Base-by-base conservation (phyloP, 495 filamentous ascomycete genomes). In the Peziza echinospora region DNA sequence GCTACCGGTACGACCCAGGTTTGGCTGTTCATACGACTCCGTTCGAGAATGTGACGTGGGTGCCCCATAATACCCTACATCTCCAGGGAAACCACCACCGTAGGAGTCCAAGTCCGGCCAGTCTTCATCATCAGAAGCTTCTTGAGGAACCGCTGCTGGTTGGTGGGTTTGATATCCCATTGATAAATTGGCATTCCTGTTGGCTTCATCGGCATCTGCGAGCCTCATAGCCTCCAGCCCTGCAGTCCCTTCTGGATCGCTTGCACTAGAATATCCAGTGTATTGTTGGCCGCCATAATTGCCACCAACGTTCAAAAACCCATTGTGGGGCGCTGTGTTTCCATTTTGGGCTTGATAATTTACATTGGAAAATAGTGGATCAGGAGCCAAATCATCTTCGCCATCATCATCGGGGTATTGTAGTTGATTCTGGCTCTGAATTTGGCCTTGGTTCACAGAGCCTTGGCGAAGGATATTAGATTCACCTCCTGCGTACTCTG, bases 181-280 rank as follows among this genome's bases (percentile, higher is more conserved):
- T 41, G 47, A 21, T 51, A 44, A n/a, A 46, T 51, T 24, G 53
- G 21, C 55, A 24, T 46, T 30, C 23, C 44, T 45, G 8, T 45
- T 47, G 19, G 51, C 56, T 41, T 93, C 84, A 56, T 93, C 76
- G 61, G 85, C 75, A 45, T 93, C 89, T 1, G 82, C 82, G 62
- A 82, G 72, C 26, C 73, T 77, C 70, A 97, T 71, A 55, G 85
- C 84, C 51, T 77, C 74, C 16, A 91, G 64, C 1, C 89, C 89
- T 22, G 82, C 83, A 19, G 80, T 80, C 22, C 83, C 87, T 61
- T 99, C 89, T 0, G 84, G 75, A 51, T 99, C 89, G 54, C 84
- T 93, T 23, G 83, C 82, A 49, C 89, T 51, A 10, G 53, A 53
- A 48, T 60, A 59, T 21, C 30, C 30, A 17, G 30, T 5, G 19